Base-by-base conservation (phyloP, 2,329 filamentous ascomycete species). In the Chaetothyriales sp. region DNA sequence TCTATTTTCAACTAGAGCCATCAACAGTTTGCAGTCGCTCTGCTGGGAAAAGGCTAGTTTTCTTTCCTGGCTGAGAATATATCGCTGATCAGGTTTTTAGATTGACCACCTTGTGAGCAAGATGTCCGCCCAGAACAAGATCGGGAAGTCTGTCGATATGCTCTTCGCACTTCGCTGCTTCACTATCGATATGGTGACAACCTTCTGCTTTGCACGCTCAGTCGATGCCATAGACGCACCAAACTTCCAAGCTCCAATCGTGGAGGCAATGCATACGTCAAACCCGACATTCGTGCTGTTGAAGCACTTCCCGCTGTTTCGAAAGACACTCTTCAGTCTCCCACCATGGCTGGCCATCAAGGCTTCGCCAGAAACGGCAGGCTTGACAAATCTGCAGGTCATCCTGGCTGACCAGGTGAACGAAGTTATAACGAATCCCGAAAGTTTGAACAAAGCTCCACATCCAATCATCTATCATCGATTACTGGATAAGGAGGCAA, bases 271-370 rank as follows among this genome's bases (percentile, higher is more conserved):
- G 60, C 60, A 62, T 46, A 49, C 51, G 8, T 56, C 52, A 22
- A n/a, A 54, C 9, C 52, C 55, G 9, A 50, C 56, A 4, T 57
- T 61, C 44, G 37, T 54, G 15, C 49, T 51, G n/a, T 58, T 63
- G 43, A 62, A 60, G 46, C 54, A 62, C 49, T 59, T 54, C n/a
- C 56, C 63, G 4, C 28, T 62, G 7, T 63, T 66, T 52, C 67
- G 68, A 46, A 63, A 63, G 43, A 61, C 68, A 52, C 66, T 71
- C 13, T 54, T 68, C 43, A 60, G 63, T 4, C 65, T 66, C 22
- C 68, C 69, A 6, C 67, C 67, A 1, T 62, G 18, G 45, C 51
- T 71, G 5, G 66, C 66, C 4, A 67, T 62, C 46, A 51, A 44
- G 15, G 33, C 40, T 8, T 22, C 45, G 5, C 49, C 52, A 9